Conservation (phyloP, 805 yeast species). For the Ogataea nitratoaversa region DNA sequence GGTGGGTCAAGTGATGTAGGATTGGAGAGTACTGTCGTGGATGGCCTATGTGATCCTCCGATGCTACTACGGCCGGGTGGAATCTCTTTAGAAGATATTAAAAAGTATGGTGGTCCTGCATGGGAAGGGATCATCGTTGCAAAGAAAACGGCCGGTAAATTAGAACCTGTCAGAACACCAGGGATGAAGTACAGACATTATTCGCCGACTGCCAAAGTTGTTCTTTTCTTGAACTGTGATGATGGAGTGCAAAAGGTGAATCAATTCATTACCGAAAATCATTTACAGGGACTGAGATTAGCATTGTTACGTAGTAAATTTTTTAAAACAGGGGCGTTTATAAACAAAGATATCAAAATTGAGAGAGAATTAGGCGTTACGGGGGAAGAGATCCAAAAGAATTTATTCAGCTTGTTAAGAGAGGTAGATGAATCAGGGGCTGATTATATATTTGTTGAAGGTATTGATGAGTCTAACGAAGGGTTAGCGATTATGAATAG, state of each 20-base stretch:
- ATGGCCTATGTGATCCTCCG: conserved; percentile 83
- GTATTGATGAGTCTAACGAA: conserved; percentile 67
- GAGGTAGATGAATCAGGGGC: conserved; percentile 68
- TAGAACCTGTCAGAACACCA: conserved; percentile 82
- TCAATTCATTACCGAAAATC: conserved; percentile 7
- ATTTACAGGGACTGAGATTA: conserved; percentile 27
- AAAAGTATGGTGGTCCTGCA: conserved; percentile 53
- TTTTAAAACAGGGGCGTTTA: conserved; percentile 24
- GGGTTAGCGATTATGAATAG: conserved; percentile 96
- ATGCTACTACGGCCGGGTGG: conserved; percentile 94
- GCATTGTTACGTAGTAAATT: conserved; percentile 48
- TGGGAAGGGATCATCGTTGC: conserved; percentile 69
- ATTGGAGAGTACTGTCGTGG: conserved; percentile 90
- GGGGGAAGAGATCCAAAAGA: conserved; percentile 65
- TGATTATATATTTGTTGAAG: conserved; percentile 78
- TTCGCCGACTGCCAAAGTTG: conserved; percentile 83
- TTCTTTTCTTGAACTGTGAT: conserved; percentile 52
- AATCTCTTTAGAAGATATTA: conserved; percentile 72
- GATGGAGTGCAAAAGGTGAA: conserved; percentile 32
- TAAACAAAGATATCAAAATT: conserved; percentile 15
- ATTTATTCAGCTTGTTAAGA: conserved; percentile 68
- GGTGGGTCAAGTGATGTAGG: conserved; percentile 91
- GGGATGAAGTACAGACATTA: conserved; percentile 98
- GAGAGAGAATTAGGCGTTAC: conserved; percentile 40
- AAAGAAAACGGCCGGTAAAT: conserved; percentile 56